Percentiles rank a stretch among this genome's conserved stretches.
These are phyloP conservation scores for Peronospora tabacina DNA, from an alignment of 352 stramenopile species.

Conservation along the genomic window DNA sequence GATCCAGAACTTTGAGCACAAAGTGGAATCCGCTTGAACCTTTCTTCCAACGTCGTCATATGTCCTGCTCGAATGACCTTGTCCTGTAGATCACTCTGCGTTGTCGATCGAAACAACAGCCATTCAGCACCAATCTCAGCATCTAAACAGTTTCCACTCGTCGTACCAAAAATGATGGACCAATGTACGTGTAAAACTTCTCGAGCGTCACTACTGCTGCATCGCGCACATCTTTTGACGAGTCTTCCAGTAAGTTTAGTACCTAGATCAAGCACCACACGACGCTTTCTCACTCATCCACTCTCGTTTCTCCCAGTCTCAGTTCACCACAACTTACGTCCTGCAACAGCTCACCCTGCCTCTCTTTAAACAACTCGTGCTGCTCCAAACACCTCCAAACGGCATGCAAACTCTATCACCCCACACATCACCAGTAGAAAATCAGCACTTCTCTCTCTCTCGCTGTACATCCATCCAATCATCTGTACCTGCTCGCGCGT, in stretches of 20 bases:
- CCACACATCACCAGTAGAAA: not conserved
- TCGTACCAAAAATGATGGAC: constrained; percentile 58
- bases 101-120: not conserved
- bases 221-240: constrained; percentile 79
- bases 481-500: constrained; percentile 60
- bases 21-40: constrained; percentile 33
- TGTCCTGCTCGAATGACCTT: constrained; percentile 69
- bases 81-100: constrained; percentile 53
- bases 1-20: not conserved
- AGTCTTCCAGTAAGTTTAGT: constrained; percentile 66
- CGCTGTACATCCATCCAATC: not conserved
- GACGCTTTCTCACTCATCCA: not conserved
- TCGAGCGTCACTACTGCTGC: constrained; percentile 56
- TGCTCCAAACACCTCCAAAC: constrained; percentile 56
- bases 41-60: constrained; percentile 66
- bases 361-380: constrained; percentile 37
- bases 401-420: constrained; percentile 45
- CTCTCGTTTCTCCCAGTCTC: not conserved
- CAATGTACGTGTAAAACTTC: constrained; percentile 64
- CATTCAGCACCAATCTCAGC: constrained; percentile 1
- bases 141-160: not conserved
- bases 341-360: constrained; percentile 51
- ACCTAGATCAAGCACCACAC: constrained; percentile 26
- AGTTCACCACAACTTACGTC: constrained; percentile 29
- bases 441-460: not conserved